phyloP scores from a whole-genome alignment of 306 rosid species.

The Quercus suber region DNA sequence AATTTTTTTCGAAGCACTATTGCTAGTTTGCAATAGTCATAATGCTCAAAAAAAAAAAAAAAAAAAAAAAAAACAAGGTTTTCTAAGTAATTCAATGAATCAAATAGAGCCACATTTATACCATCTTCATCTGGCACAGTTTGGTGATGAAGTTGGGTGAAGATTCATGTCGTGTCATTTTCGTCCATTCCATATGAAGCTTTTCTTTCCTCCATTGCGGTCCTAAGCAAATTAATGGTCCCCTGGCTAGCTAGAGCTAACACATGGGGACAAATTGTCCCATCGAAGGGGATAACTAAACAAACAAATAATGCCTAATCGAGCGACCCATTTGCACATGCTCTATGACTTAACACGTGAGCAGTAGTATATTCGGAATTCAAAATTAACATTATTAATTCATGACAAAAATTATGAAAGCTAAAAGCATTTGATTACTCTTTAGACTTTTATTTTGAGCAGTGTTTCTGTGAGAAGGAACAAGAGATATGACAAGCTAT shows the following conservation, averaged over 20 bases:
- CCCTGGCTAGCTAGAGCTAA: slow-evolving; percentile 18
- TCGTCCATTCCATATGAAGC: slow-evolving; percentile 27
- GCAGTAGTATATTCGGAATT: not conserved
- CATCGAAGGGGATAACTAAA: slow-evolving; percentile 20
- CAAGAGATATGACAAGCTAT: slow-evolving; percentile 26
- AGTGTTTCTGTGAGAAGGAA: slow-evolving; percentile 22
- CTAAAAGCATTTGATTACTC: not conserved
- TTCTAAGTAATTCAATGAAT: slow-evolving; percentile 19
- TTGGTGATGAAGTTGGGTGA: slow-evolving; percentile 33
- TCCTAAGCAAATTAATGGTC: slow-evolving; percentile 38
- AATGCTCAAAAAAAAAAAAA: not conserved
- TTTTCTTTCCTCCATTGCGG: slow-evolving; percentile 35
- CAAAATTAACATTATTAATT: not conserved
- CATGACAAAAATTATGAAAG: not conserved
- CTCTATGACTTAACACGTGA: slow-evolving; percentile 20
- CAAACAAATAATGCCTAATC: slow-evolving; percentile 34
- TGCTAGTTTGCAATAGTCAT: not conserved
- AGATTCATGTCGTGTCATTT: slow-evolving; percentile 40
- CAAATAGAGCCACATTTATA: slow-evolving; percentile 33
- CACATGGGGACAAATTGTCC: slow-evolving; percentile 23
- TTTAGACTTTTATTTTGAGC: not conserved
- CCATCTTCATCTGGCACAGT: slow-evolving; percentile 11
- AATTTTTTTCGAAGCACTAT: no score
- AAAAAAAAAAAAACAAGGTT: not conserved
- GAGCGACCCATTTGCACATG: slow-evolving; percentile 42